phyloP scores from a whole-genome alignment of 805 yeast genomes.

The Yarrowia bubula region DNA sequence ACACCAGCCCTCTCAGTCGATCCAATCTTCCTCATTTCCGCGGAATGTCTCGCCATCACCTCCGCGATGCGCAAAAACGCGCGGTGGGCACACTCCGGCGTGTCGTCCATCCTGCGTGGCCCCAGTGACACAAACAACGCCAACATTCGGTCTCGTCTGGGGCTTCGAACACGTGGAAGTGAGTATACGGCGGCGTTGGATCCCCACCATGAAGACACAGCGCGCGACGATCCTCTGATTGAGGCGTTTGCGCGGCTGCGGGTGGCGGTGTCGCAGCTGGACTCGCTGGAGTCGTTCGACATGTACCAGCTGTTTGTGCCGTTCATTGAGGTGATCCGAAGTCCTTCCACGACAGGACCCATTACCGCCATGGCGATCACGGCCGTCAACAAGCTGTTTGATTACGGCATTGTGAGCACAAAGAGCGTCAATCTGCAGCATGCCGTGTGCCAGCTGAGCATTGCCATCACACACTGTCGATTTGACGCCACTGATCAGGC shows the following conservation, averaged over 20 bases:
- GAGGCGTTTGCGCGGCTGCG: constrained; percentile 79
- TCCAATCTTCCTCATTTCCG: constrained; percentile 76
- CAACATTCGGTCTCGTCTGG: constrained; percentile 44
- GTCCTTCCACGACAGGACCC: constrained; percentile 80
- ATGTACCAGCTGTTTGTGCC: constrained; percentile 79
- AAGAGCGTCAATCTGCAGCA: constrained; percentile 54
- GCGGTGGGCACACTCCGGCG: constrained; percentile 72
- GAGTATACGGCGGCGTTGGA: constrained; percentile 38
- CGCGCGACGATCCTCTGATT: constrained; percentile 57
- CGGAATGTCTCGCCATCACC: constrained; percentile 82
- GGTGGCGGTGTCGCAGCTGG: constrained; percentile 59
- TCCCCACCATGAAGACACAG: constrained; percentile 7
- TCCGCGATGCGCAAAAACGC: constrained; percentile 88
- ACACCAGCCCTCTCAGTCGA: constrained; percentile 49
- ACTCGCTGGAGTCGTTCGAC: constrained; percentile 57
- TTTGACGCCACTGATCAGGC: constrained; percentile 93
- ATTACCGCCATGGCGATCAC: constrained; percentile 79
- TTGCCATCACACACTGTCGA: constrained; percentile 85
- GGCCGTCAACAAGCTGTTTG: constrained; percentile 70
- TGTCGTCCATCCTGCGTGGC: constrained; percentile 66
- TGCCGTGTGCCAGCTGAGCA: constrained; percentile 63
- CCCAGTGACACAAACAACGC: constrained; percentile 6
- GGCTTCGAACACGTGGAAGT: constrained; percentile 44
- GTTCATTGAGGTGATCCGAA: constrained; percentile 75
- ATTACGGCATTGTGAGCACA: constrained; percentile 61